A percentile compares a stretch with the other conserved stretches of the same genome.
Evolutionary conservation across 148 eudicot species (phyloP).

Genomic region (Fagopyrum esculentum): DNA sequence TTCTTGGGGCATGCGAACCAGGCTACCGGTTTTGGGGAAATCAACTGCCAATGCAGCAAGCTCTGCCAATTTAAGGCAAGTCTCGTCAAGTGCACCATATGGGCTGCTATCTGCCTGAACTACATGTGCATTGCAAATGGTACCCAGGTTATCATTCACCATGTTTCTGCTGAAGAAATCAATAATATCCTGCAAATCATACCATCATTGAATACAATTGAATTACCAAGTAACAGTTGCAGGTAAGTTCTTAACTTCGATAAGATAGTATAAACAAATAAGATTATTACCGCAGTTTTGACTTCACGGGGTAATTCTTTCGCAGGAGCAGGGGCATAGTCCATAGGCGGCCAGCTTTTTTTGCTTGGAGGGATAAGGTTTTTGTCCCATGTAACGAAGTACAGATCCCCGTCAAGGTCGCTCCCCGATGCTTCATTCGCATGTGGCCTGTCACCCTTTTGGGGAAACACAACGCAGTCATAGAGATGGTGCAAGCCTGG

Average conservation of each 20-base stretch:
- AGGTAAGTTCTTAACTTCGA: too few species aligned
- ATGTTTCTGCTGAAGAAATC: constrained; percentile 75
- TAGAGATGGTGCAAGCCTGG: constrained; percentile 62
- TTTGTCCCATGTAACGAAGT: constrained; percentile 87
- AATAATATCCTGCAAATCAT: constrained; percentile 60
- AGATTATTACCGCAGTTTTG: constrained; percentile 38
- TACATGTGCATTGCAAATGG: constrained; percentile 91
- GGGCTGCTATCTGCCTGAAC: constrained; percentile 76
- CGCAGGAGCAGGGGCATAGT: constrained; percentile 51
- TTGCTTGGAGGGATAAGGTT: constrained; percentile 77
- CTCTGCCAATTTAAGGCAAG: constrained; percentile 64
- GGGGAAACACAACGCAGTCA: constrained; percentile 85
- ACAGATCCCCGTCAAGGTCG: constrained; percentile 90
- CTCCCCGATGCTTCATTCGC: constrained; percentile 92
- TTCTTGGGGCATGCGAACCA: constrained; percentile 57
- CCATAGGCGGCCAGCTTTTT: constrained; percentile 77
- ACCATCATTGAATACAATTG: neutral
- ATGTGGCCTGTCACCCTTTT: constrained; percentile 86
- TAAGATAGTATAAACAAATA: too few species aligned
- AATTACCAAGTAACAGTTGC: neutral
- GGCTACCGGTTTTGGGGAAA: constrained; percentile 84
- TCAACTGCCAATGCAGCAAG: constrained; percentile 92
- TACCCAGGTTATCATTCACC: constrained; percentile 75
- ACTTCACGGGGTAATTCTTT: constrained; percentile 39
- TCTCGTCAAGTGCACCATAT: constrained; percentile 63